Base-by-base conservation (phyloP, 1,284 basidiomycete genomes). In the Vanrija sp. region DNA sequence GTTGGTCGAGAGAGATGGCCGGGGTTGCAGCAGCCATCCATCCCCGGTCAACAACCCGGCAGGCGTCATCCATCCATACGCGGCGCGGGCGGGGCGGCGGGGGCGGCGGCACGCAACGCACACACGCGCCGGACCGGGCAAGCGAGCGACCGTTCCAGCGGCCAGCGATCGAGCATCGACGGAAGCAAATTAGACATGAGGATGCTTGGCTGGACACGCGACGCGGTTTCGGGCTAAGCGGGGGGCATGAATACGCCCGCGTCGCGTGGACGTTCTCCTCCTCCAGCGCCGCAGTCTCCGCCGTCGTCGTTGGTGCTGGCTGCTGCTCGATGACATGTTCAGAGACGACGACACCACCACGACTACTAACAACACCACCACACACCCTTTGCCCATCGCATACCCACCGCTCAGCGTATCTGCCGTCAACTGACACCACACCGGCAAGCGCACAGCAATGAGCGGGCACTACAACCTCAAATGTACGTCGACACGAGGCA, bases 401-500 rank as follows among this genome's bases (percentile, higher is more conserved):
- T 12, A 34, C 34, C 34, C 28, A 26, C 38, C 38, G 47, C 47
- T 15, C 16, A 9, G 40, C 47, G 21, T 49, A 28, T 39, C 38
- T 43, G 15, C n/a, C 6, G 38, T 49, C 34, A 39, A 29, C 26
- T 19, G 19, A 25, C 47, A 39, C 34, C 23, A 38, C 34, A 49
- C 21, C 8, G 47, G 47, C 25, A 26, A 50, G 39, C 49, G 42
- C 15, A 21, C 50, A 48, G 48, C 45, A 57, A 73, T 73, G 69
- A 67, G 70, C 56, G 78, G 77, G 52, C 90, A 92, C 74, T 88
- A 92, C 73, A 95, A 94, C 80, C 83, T 95, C 70, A 95, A 95
- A 80, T 87, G 91, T 89, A 62, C 62, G 80, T 71, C 3, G 28
- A 34, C 28, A 14, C 42, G 10, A 2, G 21, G 21, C 21, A 23